Base-by-base conservation (phyloP, 371 early-diverging fungal species). In the Capniomyces stellatus region DNA sequence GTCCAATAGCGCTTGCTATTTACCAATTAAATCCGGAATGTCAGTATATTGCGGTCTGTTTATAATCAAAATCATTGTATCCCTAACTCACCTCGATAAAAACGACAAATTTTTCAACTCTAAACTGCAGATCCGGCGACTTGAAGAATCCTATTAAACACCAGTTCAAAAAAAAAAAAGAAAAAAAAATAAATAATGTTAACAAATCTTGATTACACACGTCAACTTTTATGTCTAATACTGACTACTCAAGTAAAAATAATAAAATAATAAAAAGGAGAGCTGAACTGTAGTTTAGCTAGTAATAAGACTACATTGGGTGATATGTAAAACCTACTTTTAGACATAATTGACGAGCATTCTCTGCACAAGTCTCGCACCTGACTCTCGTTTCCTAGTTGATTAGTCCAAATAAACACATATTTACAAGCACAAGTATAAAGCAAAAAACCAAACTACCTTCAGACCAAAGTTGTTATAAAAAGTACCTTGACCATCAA, bases 21-120 rank as follows among this genome's bases (percentile, higher is more conserved):
- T n/a, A n/a, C n/a, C n/a, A n/a, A n/a, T n/a, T n/a, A n/a, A n/a
- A n/a, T n/a, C n/a, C n/a, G n/a, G n/a, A n/a, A n/a, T n/a, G n/a
- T n/a, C n/a, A n/a, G n/a, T n/a, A n/a, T n/a, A n/a, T n/a, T n/a
- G n/a, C n/a, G n/a, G n/a, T n/a, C n/a, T n/a, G n/a, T n/a, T n/a
- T n/a, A n/a, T n/a, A n/a, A n/a, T n/a, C n/a, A n/a, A n/a, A n/a
- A n/a, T n/a, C n/a, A n/a, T n/a, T n/a, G n/a, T n/a, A n/a, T n/a
- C n/a, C 19, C 40, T 15, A 40, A 15, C 19, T 44, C 27, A 44
- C 46, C 46, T 44, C 49, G 3, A 49, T 27, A 29, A 49, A 27
- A 4, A 27, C 28, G 28, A 49, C 28, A 27, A 27, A 49, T 49
- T 28, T 49, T 49, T 49, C 49, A 24, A 49, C 49, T 27, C 49